Conservation (phyloP, 805 yeast species). For the Candida lessepsii region DNA sequence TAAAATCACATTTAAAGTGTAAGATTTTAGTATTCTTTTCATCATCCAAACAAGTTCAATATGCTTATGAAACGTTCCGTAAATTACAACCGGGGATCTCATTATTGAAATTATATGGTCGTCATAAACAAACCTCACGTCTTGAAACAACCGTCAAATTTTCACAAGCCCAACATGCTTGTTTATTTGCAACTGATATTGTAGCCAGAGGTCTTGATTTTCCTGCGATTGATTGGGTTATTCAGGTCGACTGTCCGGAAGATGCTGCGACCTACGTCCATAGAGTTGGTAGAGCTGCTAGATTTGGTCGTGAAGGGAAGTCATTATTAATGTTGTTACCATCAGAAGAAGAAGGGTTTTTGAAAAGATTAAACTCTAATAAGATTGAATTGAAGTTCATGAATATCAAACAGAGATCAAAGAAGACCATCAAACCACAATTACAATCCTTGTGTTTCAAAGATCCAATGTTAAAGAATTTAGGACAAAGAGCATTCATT, state of each 20-base stretch:
- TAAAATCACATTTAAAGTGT: slow-evolving; percentile 75
- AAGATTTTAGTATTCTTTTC: slow-evolving; percentile 83
- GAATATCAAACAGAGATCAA: slow-evolving; percentile 71
- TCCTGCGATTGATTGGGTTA: slow-evolving; percentile 94
- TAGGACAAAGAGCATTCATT: slow-evolving; percentile 94
- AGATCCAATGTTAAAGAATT: slow-evolving; percentile 85
- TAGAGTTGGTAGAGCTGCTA: slow-evolving; percentile 86
- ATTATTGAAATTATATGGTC: slow-evolving; percentile 78
- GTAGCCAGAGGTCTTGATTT: slow-evolving; percentile 92
- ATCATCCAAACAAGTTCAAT: slow-evolving; percentile 89
- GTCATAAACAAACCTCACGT: slow-evolving; percentile 87
- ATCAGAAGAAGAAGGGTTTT: slow-evolving; percentile 74
- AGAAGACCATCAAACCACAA: slow-evolving; percentile 74
- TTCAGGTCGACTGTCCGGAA: slow-evolving; percentile 89
- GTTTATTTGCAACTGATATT: slow-evolving; percentile 85
- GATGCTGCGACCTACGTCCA: slow-evolving; percentile 87
- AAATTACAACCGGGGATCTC: slow-evolving; percentile 92
- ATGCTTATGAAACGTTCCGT: slow-evolving; percentile 81
- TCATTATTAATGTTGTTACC: slow-evolving; percentile 83
- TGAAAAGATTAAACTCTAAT: slow-evolving; percentile 57
- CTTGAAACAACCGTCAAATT: slow-evolving; percentile 79
- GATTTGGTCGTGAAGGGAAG: slow-evolving; percentile 82
- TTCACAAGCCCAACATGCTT: slow-evolving; percentile 73
- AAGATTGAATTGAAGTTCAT: slow-evolving; percentile 70
- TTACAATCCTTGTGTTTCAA: slow-evolving; percentile 88